These are phyloP conservation scores for Rickenella mellea DNA, from an alignment of 768 basidiomycete species.

Conservation along the genomic window DNA sequence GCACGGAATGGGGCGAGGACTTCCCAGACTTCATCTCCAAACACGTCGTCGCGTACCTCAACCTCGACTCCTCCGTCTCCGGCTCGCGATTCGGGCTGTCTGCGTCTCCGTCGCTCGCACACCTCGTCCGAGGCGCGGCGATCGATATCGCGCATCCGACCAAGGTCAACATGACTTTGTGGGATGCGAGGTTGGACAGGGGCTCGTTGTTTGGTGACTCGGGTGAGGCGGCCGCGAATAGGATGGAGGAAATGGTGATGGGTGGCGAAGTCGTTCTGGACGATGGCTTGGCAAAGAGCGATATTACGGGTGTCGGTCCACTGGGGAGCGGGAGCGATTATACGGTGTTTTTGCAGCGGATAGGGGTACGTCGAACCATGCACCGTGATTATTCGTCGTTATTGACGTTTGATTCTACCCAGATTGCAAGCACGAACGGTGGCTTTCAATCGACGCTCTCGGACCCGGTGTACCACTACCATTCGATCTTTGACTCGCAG, in stretches of 20 bases:
- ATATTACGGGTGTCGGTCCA: slow-evolving; percentile 33
- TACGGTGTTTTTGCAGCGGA: slow-evolving; percentile 82
- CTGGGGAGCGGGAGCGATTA: slow-evolving; percentile 88
- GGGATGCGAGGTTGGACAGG: slow-evolving; percentile 63
- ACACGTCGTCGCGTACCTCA: slow-evolving; percentile 81
- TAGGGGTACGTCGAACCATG: slow-evolving; percentile 43
- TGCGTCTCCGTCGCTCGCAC: slow-evolving; percentile 77
- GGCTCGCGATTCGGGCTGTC: slow-evolving; percentile 47
- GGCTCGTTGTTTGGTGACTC: slow-evolving; percentile 39
- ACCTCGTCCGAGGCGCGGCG: slow-evolving; percentile 61
- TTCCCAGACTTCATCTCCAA: slow-evolving; percentile 73
- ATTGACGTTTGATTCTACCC: slow-evolving; percentile 15
- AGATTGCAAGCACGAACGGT: slow-evolving; percentile 26
- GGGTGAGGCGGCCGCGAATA: slow-evolving; percentile 32
- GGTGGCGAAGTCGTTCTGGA: background rate
- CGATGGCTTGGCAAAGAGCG: slow-evolving; percentile 1
- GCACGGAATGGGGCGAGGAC: slow-evolving; percentile 92
- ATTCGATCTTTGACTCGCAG: slow-evolving; percentile 49
- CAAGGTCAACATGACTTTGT: slow-evolving; percentile 52
- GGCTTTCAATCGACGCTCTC: slow-evolving; percentile 26
- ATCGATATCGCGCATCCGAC: slow-evolving; percentile 69
- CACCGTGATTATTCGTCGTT: slow-evolving; percentile 18
- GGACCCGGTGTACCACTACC: slow-evolving; percentile 52
- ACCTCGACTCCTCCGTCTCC: slow-evolving; percentile 62
- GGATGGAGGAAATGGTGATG: slow-evolving; percentile 24